Percentiles rank a stretch among this genome's conserved stretches.
Conservation (phyloP, 75 land plant species). For the Pseudotsuga menziesii region DNA sequence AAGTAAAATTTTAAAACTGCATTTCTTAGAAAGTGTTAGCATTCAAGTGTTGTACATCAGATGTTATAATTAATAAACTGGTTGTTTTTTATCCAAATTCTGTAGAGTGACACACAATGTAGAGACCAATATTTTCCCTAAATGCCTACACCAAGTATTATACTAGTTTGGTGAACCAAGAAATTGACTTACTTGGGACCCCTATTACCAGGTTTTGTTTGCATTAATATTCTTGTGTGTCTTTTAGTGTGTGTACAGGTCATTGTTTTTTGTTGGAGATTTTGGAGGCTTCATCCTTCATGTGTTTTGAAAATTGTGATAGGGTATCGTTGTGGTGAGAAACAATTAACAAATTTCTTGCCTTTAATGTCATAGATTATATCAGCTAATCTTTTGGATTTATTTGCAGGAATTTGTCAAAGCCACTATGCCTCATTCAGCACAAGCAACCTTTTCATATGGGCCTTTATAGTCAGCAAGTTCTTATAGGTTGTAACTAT, state of each 20-base stretch:
- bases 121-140: neutral
- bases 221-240: neutral
- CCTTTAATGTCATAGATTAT: too few relatives aligned
- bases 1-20: neutral
- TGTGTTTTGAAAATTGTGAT: neutral
- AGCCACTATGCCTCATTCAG: constrained; percentile 59
- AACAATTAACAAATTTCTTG: too few relatives aligned
- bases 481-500: constrained; percentile 59
- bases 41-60: too few relatives aligned
- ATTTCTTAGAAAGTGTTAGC: neutral
- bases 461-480: constrained; percentile 77
- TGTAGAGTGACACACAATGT: neutral
- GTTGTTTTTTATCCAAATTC: too few relatives aligned
- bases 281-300: neutral
- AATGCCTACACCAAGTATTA: neutral
- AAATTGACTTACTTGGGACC: neutral
- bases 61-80: too few relatives aligned
- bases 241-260: neutral
- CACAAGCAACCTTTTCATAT: constrained; percentile 72
- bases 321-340: too few relatives aligned
- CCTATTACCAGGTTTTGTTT: neutral
- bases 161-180: neutral
- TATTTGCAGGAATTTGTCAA: constrained; percentile 43
- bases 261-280: too few relatives aligned
- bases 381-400: neutral